Percentiles rank a stretch among this genome's conserved stretches.
phyloP scores from a whole-genome alignment of 345 rosid genomes.

The Salix udensis region DNA sequence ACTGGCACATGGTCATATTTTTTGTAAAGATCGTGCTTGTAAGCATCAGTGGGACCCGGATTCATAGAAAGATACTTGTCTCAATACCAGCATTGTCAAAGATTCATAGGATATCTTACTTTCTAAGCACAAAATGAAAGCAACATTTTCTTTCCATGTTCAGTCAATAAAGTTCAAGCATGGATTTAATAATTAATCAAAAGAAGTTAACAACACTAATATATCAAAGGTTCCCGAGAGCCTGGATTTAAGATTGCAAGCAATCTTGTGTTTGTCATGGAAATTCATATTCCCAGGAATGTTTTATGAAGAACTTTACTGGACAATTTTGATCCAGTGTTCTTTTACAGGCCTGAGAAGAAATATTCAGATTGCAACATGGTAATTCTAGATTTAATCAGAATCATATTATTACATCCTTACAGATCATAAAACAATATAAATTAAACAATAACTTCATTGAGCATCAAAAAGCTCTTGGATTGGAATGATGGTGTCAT shows the following conservation, averaged over 20 bases:
- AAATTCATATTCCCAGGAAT: neutral
- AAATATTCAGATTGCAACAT: neutral
- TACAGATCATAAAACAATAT: neutral
- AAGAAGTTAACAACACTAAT: too few species aligned
- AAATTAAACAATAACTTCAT: neutral
- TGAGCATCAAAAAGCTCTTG: neutral
- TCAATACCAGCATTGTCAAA: too few species aligned
- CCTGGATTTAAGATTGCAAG: neutral
- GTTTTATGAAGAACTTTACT: neutral
- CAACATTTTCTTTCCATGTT: too few species aligned
- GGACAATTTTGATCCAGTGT: neutral
- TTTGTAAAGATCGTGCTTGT: too few species aligned
- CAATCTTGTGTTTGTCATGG: neutral
- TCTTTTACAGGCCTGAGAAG: neutral
- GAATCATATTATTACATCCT: neutral
- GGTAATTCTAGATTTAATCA: neutral
- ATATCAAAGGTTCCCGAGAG: too few species aligned
- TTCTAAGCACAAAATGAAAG: too few species aligned
- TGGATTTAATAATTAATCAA: too few species aligned
- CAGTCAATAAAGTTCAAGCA: too few species aligned
- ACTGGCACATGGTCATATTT: too few species aligned
- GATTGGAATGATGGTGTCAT: neutral
- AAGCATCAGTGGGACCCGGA: too few species aligned
- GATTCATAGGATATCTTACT: too few species aligned
- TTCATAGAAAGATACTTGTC: too few species aligned